Base-by-base conservation (phyloP, 2,329 filamentous ascomycete genomes). In the Grosmannia huntii region DNA sequence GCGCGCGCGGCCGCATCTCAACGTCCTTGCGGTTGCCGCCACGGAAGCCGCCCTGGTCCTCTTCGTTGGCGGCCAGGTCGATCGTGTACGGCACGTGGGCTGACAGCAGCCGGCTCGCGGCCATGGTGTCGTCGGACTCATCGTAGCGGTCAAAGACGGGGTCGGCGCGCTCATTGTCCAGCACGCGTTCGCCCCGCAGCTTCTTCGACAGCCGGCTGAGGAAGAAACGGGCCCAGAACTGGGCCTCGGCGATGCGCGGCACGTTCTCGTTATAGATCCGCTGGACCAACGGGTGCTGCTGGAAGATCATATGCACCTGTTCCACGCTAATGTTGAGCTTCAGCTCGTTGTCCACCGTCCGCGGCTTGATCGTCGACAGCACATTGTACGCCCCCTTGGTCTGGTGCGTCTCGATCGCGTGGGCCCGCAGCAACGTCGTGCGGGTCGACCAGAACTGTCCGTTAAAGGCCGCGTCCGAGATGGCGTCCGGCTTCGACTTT, bases 151-250 rank as follows among this genome's bases (percentile, higher is more conserved):
- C 94, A 61, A 97, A 85, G 10, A 94, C 76, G 21, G 83, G 78
- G 70, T 97, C 90, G 10, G 82, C 81, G 19, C 83, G 76, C 69
- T 96, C 92, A 4, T 79, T 80, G 10, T 92, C 89, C 0, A 82
- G 83, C 51, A 95, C 83, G 56, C 89, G 87, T 71, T 97, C 90
- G 44, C 95, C 94, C 59, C 91, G 89, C 58, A 99, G 75, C 68
- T 90, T 92, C 72, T 96, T 96, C 63, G 90, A 90, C 10, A 99
- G 75, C 59, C 88, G 83, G 70, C 90, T 96, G 61, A 91, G 83
- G 69, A 99, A 97, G 72, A 99, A 99, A 16, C 89, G 82, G 6
- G 87, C 87, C 91, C 92, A 99, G 68, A 99, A 99, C 55, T 89
- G 84, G 58, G 79, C 78, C 66, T 95, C 89, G 28, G 79, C 83